Base-by-base conservation (phyloP, 768 basidiomycete species). In the Boletus huronensis region DNA sequence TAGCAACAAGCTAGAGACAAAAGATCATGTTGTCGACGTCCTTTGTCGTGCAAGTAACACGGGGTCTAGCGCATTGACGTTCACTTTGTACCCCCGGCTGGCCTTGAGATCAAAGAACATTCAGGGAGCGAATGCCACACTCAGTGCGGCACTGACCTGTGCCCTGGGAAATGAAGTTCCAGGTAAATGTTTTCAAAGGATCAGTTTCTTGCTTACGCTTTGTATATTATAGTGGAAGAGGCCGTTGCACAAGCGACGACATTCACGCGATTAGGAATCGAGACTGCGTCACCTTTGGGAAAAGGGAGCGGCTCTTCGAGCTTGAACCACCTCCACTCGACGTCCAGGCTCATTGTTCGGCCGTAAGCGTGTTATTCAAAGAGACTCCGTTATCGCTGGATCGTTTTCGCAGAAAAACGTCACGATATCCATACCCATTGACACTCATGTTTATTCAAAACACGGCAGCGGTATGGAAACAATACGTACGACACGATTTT, bases 401-500 rank as follows among this genome's bases (percentile, higher is more conserved):
- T 4, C 5, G 0, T 13, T 25, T n/a, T 25, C 17, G 23, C 31
- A 53, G 52, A 21, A 40, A n/a, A 25, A 53, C 52, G 6, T 21
- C 48, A 21, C 31, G 23, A 26, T 19, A 5, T 40, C 29, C 36
- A 10, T 53, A 39, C n/a, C 36, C 52, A 16, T 19, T 53, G 29
- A 53, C 23, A 5, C n/a, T 40, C 21, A 26, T 16, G 13, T 53
- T 53, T 17, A 41, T 53, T 21, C 52, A 40, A 17, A 51, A 21
- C 17, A 53, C 48, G 6, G 38, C 52, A 6, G 14, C 38, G n/a
- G 8, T 51, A 16, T 53, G 52, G 52, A 53, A 41, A 51, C 23
- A 40, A 32, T 53, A 41, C 19, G 48, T 51, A 7, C 48, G 26
- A 14, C 52, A 51, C 25, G 29, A 51, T 40, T 53, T 53, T 11